These are phyloP conservation scores for Candida sp. DNA, from an alignment of 1,139 yeast species.

Conservation along the genomic window DNA sequence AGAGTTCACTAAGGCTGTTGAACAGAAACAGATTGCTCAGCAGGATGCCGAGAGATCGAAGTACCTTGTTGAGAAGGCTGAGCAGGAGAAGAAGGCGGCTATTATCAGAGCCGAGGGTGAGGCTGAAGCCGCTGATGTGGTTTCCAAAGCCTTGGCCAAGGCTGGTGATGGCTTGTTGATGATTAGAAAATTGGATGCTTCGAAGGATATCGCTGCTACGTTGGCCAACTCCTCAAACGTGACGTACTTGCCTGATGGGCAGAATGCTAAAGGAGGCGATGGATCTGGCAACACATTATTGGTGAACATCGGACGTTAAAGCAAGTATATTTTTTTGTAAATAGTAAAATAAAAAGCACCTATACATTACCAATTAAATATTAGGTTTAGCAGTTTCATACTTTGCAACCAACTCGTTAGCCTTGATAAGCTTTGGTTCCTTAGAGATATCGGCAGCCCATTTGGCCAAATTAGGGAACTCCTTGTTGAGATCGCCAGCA, in stretches of 20 bases:
- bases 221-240: slow-evolving; percentile 85
- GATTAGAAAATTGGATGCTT: slow-evolving; percentile 96
- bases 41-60: slow-evolving; percentile 99
- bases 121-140: slow-evolving; percentile 97
- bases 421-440: slow-evolving; percentile 24
- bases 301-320: slow-evolving; percentile 44
- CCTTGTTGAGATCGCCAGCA: too few relatives aligned
- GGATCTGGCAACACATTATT: slow-evolving; percentile 40
- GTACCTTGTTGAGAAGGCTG: slow-evolving; percentile 94
- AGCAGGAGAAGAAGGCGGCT: slow-evolving; percentile 95
- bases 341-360: background rate
- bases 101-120: slow-evolving; percentile 99
- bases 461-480: slow-evolving; percentile 23
- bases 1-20: slow-evolving; percentile 98
- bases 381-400: slow-evolving; percentile 12
- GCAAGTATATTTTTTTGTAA: background rate
- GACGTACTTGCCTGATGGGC: slow-evolving; percentile 83
- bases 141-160: slow-evolving; percentile 90
- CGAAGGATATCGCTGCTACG: slow-evolving; percentile 92
- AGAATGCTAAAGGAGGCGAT: slow-evolving; percentile 31
- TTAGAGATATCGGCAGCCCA: slow-evolving; percentile 26
- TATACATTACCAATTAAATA: slow-evolving; percentile 7
- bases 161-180: slow-evolving; percentile 96
- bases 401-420: slow-evolving; percentile 19
- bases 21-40: slow-evolving; percentile 98